Base-by-base conservation (phyloP, 2,329 filamentous ascomycete genomes). In the Rhynchosporium graminicola region DNA sequence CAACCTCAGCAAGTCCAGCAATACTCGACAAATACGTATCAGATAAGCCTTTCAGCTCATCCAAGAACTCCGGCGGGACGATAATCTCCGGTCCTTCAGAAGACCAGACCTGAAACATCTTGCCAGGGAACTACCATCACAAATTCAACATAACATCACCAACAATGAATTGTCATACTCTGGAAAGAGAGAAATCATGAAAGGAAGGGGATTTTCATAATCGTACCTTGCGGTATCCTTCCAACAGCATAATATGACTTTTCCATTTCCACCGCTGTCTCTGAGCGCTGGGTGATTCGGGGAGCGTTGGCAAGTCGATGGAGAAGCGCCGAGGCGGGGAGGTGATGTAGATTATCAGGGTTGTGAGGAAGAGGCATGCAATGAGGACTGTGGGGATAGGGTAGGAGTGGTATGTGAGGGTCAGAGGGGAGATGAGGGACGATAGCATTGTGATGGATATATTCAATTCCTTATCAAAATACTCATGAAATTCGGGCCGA, bases 21-120 rank as follows among this genome's bases (percentile, higher is more conserved):
- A 13, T 29, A 45, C 20, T 26, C 7, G 33, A 42, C 4, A 57
- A 26, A n/a, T 43, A 26, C 0, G 28, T 31, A 45, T 57, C 54
- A 57, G 54, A 38, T 8, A 57, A 38, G 2, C 4, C 26, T n/a
- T 45, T 57, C 26, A 57, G 10, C 15, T 57, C 54, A 57, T 57
- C 40, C 8, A 57, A 29, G 4, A 43, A 42, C 43, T 6, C 28
- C 1, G 29, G 36, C 33, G 54, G 54, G 38, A 57, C 43, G 9
- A 57, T 45, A 12, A 57, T 45, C 26, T 57, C 54, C 3, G 54
- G 54, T 13, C 54, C 54, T 28, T 57, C 40, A 8, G 54, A 57
- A 1, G 54, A 28, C 54, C 54, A 57, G 26, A 57, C 2, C n/a
- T 57, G 54, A 12, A 57, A 57, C 8, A 57, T 26, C 28, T 57